phyloP scores from a whole-genome alignment of 2,329 filamentous ascomycete genomes.

The Curvularia sp. region DNA sequence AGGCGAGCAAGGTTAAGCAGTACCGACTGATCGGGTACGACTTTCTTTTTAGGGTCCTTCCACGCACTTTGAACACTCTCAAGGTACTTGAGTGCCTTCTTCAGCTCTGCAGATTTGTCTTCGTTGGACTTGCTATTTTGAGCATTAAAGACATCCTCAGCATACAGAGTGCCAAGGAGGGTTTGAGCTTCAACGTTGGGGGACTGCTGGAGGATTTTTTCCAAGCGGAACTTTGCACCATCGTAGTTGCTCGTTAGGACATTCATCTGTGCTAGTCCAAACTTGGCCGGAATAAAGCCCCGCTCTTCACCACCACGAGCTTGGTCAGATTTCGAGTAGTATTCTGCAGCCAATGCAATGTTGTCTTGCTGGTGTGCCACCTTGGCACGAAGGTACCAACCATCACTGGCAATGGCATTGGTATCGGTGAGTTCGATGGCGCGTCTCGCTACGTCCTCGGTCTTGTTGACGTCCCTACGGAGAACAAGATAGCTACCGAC shows the following conservation, averaged over 20 bases:
- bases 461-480: slow-evolving; percentile 78
- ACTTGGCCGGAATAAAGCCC: slow-evolving; percentile 92
- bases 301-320: slow-evolving; percentile 89
- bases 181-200: slow-evolving; percentile 89
- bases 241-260: slow-evolving; percentile 84
- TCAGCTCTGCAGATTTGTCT: slow-evolving; percentile 83
- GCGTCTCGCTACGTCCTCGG: slow-evolving; percentile 86
- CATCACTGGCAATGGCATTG: slow-evolving; percentile 94
- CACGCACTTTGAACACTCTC: slow-evolving; percentile 85
- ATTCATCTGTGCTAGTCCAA: slow-evolving; percentile 88
- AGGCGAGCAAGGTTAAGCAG: slow-evolving; percentile 89
- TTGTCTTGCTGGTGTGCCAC: slow-evolving; percentile 89
- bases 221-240: slow-evolving; percentile 89
- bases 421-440: slow-evolving; percentile 96
- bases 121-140: slow-evolving; percentile 77
- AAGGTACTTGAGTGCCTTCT: slow-evolving; percentile 83
- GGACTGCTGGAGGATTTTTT: slow-evolving; percentile 90
- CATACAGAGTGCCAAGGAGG: slow-evolving; percentile 87
- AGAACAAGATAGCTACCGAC: slow-evolving; percentile 91
- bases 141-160: slow-evolving; percentile 87
- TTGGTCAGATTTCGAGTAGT: slow-evolving; percentile 88
- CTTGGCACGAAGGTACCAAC: slow-evolving; percentile 91
- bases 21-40: slow-evolving; percentile 82
- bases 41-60: slow-evolving; percentile 90
- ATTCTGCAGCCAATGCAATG: slow-evolving; percentile 76